Base-by-base conservation (phyloP, 1,139 yeast species). In the Sugiyamaella sp. region DNA sequence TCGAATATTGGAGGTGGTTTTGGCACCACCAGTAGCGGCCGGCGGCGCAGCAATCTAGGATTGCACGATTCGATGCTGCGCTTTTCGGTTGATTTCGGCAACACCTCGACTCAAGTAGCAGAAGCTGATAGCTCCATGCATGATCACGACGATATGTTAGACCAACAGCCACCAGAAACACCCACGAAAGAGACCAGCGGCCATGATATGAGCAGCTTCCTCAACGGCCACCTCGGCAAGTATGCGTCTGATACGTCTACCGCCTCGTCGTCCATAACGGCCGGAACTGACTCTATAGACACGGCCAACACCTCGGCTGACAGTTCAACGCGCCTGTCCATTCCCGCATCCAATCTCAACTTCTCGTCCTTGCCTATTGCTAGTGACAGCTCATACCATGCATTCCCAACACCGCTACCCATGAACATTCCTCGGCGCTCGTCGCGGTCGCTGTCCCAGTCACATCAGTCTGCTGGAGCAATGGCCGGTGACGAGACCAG, bases 31-130 rank as follows among this genome's bases (percentile, higher is more conserved):
- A 55, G 51, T 35, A 46, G 46, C 29, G 48, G 50, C 5, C 49
- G 51, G 4, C 39, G 53, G 25, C 42, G 50, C 19, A 56, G 52
- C 27, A 46, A 57, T n/a, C 57, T 59, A 10, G 67, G 66, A 2
- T 57, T 65, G 20, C 57, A 66, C 6, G 65, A 64, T 44, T 55
- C 61, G 20, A 48, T 59, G 20, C 55, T 63, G 16, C 56, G 65
- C 21, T 65, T 63, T 53, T 57, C 63, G 44, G 54, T 58, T 12
- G 63, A 55, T 47, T 61, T 54, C 44, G 58, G 56, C 33, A 52
- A 55, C 47, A 47, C 57, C 19, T 55, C 58, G 25, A 44, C 59
- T 2, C 57, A 52, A 12, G 53, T 55, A 10, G 53, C 53, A 1
- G 53, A 53, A 24, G 51, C 40, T n/a, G 56, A 53, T 29, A 51